These are phyloP conservation scores for Coniferiporia weirii DNA, from an alignment of 1,284 basidiomycete species.

Conservation along the genomic window DNA sequence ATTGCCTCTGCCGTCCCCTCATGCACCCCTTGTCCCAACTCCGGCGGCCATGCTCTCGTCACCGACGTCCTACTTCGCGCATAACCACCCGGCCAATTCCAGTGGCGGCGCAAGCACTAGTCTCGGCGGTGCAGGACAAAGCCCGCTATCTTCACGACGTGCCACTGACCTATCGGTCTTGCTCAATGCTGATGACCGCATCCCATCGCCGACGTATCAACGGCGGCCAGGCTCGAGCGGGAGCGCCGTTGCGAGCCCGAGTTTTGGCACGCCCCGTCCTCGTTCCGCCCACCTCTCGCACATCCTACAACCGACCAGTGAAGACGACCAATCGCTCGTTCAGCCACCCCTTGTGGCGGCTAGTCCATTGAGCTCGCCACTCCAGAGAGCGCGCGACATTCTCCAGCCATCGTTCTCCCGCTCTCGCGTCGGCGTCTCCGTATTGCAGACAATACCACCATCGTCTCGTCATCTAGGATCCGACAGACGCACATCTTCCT, in stretches of 20 bases:
- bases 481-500: conserved; percentile 10
- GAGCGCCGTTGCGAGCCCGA: conserved; percentile 12
- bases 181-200: conserved; percentile 50
- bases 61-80: conserved; percentile 16
- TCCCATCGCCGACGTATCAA: conserved; percentile 21
- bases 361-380: conserved; percentile 11
- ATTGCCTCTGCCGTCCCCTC: conserved; percentile 21
- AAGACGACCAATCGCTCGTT: conserved; percentile 9
- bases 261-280: conserved; percentile 14
- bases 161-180: conserved; percentile 67
- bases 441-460: background rate
- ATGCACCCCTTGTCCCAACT: background rate
- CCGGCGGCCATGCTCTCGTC: conserved; percentile 3
- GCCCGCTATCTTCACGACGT: conserved; percentile 47
- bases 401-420: conserved; percentile 12
- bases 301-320: conserved; percentile 16
- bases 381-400: conserved; percentile 2
- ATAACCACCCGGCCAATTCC: conserved; percentile 5
- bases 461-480: conserved; percentile 7
- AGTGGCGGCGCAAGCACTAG: conserved; percentile 26
- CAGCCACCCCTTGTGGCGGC: background rate
- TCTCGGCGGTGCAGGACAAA: conserved; percentile 26
- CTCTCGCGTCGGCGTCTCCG: background rate
- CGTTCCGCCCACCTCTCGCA: conserved; percentile 18
- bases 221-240: conserved; percentile 17